Percentiles rank a stretch among this genome's conserved stretches.
phyloP scores from a whole-genome alignment of 139 green algal genomes.

The Dunaliella sp. region DNA sequence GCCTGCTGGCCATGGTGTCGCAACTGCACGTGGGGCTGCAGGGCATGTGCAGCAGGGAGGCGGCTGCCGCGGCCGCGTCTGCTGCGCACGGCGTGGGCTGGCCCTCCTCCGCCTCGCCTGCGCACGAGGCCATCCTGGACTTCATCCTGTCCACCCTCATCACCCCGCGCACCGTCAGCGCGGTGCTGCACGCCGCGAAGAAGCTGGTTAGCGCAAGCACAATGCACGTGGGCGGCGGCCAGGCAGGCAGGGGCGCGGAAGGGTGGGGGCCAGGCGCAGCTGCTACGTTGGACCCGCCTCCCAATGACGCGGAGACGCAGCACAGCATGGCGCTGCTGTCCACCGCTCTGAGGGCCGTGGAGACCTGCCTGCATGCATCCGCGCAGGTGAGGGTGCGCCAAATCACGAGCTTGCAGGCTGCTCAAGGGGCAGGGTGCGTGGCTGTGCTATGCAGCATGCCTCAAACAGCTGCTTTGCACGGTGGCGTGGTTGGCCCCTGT shows the following conservation, averaged over 20 bases:
- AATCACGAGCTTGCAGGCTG: background rate
- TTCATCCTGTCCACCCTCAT: conserved; percentile 49
- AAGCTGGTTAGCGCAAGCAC: conserved; percentile 30
- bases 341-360: conserved; percentile 39
- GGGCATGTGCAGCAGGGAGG: conserved; percentile 6
- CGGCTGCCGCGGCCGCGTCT: background rate
- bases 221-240: background rate
- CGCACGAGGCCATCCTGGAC: conserved; percentile 43
- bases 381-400: background rate
- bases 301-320: conserved; percentile 30
- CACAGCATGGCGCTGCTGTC: conserved; percentile 39
- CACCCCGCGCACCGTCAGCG: conserved; percentile 37
- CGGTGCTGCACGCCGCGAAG: conserved; percentile 44
- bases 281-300: conserved; percentile 1
- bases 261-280: background rate
- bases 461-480: too few relatives aligned
- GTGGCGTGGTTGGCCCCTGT: too few relatives aligned
- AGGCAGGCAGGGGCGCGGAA: background rate
- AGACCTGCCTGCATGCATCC: conserved; percentile 40
- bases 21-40: conserved; percentile 28
- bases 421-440: background rate
- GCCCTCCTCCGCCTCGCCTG: conserved; percentile 8
- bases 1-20: conserved; percentile 31
- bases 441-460: background rate
- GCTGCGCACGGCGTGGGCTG: background rate